Evolutionary conservation across 2,329 filamentous ascomycete species (phyloP), one percentile per base, ranked within the genome.

Genomic region (Aureobasidium namibiae): DNA sequence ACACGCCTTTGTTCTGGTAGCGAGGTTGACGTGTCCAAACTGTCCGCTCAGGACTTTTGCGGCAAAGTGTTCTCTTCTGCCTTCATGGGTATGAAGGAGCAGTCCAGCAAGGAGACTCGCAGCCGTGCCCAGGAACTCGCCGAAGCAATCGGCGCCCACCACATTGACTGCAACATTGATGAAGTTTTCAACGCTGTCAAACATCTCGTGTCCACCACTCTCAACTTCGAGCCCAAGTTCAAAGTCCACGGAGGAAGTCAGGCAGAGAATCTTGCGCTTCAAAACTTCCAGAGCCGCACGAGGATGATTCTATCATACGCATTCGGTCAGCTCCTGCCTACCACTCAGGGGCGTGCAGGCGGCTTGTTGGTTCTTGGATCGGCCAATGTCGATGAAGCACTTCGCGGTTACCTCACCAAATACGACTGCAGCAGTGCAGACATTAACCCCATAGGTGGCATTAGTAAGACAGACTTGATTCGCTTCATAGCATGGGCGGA

Each of bases 111-210:
- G 42, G 86, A 90, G 63, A 91, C 88, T 0, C 76, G 88, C 10
- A 76, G 79, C 48, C 78, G 89, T 29, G 86, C 89, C 1, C 81
- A 81, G 66, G 76, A 80, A 0, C 77, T 92, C 2, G 73, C 78
- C 1, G 67, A 75, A 4, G 78, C 75, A 4, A 90, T 92, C 56
- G 89, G 88, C 3, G 78, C 82, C 16, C 85, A 90, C 66, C 90
- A 94, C 68, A 78, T 82, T 4, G 82, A 92, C 67, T 75, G 90
- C 45, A 83, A 90, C 66, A 90, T 92, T 60, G 89, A 92, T 67
- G 78, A 79, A 1, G 79, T 86, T 9, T 83, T 85, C 62, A 75
- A 80, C 21, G 81, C 86, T 0, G 75, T 85, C 54, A 83, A 81
- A 64, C 78, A 78, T 44, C 72, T 90, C 1, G 76, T 90, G 58